Evolutionary conservation across 2,329 filamentous ascomycete species (phyloP).

Genomic region (Lojkania enalia): DNA sequence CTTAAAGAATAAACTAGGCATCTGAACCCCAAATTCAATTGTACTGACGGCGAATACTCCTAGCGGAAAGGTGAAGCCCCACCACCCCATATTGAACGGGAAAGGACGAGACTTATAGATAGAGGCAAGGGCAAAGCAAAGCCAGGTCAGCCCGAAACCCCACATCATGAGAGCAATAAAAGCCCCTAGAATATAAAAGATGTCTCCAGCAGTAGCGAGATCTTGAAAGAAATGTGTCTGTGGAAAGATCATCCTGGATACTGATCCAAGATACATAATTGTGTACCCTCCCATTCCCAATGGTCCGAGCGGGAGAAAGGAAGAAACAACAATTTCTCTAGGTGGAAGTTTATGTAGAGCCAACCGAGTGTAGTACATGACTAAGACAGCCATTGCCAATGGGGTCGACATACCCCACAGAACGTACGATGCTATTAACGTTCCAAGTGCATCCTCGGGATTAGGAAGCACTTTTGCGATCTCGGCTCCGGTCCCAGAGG

Average conservation of each 20-base stretch:
- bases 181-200: slow-evolving; percentile 63
- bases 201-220: slow-evolving; percentile 51
- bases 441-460: slow-evolving; percentile 60
- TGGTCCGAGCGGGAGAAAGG: slow-evolving; percentile 69
- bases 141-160: slow-evolving; percentile 60
- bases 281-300: slow-evolving; percentile 68
- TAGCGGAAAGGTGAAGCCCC: slow-evolving; percentile 63
- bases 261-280: slow-evolving; percentile 56
- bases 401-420: slow-evolving; percentile 69
- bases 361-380: slow-evolving; percentile 71
- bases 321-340: slow-evolving; percentile 67
- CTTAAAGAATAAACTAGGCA: slow-evolving; percentile 60
- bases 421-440: slow-evolving; percentile 66
- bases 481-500: slow-evolving; percentile 65
- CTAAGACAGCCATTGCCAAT: slow-evolving; percentile 64
- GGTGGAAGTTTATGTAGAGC: slow-evolving; percentile 68
- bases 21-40: slow-evolving; percentile 53
- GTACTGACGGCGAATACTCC: slow-evolving; percentile 60
- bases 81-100: slow-evolving; percentile 67
- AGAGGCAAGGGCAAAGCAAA: slow-evolving; percentile 57
- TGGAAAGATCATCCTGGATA: slow-evolving; percentile 49
- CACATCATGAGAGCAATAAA: slow-evolving; percentile 59
- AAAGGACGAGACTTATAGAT: slow-evolving; percentile 51
- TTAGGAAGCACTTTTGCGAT: slow-evolving; percentile 64
- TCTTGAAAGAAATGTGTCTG: slow-evolving; percentile 42